Evolutionary conservation across 2,329 filamentous ascomycete genomes (phyloP).

Genomic region (Trichoderma sp.): DNA sequence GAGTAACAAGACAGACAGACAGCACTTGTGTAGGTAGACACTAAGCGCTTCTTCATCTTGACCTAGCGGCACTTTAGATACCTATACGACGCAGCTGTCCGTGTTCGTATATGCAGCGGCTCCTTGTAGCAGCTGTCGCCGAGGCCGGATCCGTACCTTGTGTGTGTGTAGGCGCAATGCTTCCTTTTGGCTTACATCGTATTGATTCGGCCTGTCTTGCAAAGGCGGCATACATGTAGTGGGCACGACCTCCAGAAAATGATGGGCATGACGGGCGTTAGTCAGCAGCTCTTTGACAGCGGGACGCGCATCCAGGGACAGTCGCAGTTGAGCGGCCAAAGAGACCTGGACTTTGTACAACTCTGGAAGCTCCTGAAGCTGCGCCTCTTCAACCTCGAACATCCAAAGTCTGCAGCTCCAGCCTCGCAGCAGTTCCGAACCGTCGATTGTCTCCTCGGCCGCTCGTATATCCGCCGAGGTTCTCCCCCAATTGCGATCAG

Average conservation of each 20-base stretch:
- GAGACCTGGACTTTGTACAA: too few species aligned
- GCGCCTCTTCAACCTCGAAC: conserved; percentile 2
- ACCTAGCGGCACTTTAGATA: neutral
- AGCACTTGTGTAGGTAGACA: neutral
- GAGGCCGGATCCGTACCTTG: neutral
- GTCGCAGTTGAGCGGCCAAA: too few species aligned
- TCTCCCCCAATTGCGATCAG: neutral
- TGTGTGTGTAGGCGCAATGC: neutral
- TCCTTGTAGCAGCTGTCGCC: neutral
- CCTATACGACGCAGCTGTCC: neutral
- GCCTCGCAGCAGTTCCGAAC: neutral
- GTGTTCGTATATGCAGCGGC: conserved; percentile 14
- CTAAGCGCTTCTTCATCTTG: neutral
- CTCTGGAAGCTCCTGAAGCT: conserved; percentile 11
- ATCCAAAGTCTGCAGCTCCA: neutral
- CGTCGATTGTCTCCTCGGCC: neutral
- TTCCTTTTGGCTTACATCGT: too few species aligned
- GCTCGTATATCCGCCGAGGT: too few species aligned
- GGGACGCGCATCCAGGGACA: conserved; percentile 10
- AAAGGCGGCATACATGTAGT: conserved; percentile 22
- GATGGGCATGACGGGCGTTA: neutral
- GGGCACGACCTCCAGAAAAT: neutral
- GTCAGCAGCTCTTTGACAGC: conserved; percentile 6
- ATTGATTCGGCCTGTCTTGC: neutral
- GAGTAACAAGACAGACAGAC: neutral